Conservation (phyloP, 352 stramenopile genomes). For the Achlya hypogyna region DNA sequence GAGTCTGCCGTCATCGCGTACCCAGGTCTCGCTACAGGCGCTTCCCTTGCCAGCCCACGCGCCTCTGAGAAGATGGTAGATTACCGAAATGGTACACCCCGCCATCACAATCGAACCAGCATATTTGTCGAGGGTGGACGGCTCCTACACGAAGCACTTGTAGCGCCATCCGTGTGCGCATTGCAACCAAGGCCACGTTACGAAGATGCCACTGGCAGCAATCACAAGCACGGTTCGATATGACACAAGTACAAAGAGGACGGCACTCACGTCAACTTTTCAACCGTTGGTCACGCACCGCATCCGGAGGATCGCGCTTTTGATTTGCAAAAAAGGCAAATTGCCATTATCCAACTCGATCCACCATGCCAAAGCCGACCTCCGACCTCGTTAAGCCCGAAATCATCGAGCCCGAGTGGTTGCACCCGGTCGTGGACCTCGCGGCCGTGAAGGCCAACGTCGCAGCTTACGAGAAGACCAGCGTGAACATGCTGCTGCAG, state of each 20-base stretch:
- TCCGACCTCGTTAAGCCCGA: background rate
- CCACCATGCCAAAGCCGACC: background rate
- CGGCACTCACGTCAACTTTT: no score
- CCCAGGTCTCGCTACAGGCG: no score
- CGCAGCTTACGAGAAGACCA: background rate
- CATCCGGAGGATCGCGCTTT: background rate
- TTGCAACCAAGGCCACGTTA: no score
- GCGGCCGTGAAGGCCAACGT: background rate
- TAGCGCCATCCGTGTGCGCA: no score
- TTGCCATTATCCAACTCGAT: background rate
- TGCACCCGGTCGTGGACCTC: slow-evolving; percentile 14
- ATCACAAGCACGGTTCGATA: no score
- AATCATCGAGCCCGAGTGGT: slow-evolving; percentile 4
- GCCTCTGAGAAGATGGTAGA: background rate
- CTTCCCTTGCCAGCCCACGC: no score
- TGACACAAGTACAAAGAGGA: no score
- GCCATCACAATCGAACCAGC: background rate
- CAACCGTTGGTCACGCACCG: background rate
- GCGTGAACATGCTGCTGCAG: slow-evolving; percentile 28
- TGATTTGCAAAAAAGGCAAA: background rate
- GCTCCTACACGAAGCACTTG: no score
- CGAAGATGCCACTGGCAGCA: no score
- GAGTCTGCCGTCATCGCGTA: background rate
- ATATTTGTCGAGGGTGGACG: no score
- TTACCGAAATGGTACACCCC: no score